phyloP scores from a whole-genome alignment of 331 rosid species.

The Pyracantha coccinea region DNA sequence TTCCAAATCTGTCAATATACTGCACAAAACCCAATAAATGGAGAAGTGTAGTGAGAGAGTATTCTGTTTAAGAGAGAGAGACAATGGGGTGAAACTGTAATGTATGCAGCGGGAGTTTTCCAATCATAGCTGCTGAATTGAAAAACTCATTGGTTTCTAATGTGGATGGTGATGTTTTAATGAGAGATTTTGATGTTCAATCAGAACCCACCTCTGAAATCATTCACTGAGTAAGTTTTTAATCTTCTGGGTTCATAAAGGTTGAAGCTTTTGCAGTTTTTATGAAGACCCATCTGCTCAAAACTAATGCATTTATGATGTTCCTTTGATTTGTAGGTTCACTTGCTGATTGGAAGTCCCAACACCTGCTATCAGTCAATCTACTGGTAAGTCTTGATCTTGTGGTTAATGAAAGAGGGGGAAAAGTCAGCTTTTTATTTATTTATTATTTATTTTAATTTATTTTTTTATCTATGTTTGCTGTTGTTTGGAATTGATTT shows the following conservation, averaged over 20 bases:
- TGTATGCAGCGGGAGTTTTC: conserved; percentile 32
- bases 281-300: conserved; percentile 13
- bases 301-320: conserved; percentile 18
- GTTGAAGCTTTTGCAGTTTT: conserved; percentile 15
- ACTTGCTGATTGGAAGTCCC: conserved; percentile 13
- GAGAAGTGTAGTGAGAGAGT: conserved; percentile 13
- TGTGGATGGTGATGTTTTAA: neutral
- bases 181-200: conserved; percentile 17
- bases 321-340: conserved; percentile 21
- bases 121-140: conserved; percentile 28
- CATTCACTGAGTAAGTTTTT: conserved; percentile 32
- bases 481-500: neutral
- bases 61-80: conserved; percentile 4
- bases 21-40: conserved; percentile 33
- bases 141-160: conserved; percentile 13
- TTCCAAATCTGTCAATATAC: conserved; percentile 34
- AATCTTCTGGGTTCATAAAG: conserved; percentile 20
- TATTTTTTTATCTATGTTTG: neutral
- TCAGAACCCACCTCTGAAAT: conserved; percentile 9
- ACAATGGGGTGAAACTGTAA: conserved; percentile 51
- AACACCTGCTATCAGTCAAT: neutral
- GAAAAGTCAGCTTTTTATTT: neutral
- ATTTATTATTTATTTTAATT: too few relatives aligned
- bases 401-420: neutral
- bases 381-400: conserved; percentile 23